These are phyloP conservation scores for Pleodorina starrii DNA, from an alignment of 139 green algal genomes.

Conservation along the genomic window DNA sequence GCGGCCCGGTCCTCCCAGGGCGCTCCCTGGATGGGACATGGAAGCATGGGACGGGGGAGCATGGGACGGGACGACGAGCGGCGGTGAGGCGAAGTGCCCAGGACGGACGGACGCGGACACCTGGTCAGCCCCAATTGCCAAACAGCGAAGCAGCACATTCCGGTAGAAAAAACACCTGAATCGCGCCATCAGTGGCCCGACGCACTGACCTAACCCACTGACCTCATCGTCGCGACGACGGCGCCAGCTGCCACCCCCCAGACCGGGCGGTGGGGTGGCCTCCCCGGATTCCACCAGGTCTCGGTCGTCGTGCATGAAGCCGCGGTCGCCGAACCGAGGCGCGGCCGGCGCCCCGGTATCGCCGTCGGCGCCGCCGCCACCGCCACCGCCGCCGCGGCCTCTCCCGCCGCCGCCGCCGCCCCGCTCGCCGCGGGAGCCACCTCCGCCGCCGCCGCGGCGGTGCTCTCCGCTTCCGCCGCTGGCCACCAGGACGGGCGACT, in stretches of 20 bases:
- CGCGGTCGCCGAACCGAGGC: conserved; percentile 10
- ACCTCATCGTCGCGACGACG: not conserved
- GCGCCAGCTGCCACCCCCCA: conserved; percentile 5
- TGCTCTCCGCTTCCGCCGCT: not conserved
- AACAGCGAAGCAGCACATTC: too few species aligned
- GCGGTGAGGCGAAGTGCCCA: too few species aligned
- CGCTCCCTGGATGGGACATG: too few species aligned
- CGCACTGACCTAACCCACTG: too few species aligned
- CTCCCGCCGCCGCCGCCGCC: not conserved
- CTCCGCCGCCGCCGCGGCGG: not conserved
- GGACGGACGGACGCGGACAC: too few species aligned
- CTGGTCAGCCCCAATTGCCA: too few species aligned
- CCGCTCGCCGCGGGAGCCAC: not conserved
- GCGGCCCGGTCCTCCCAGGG: not conserved
- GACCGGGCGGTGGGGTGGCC: not conserved
- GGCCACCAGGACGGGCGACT: not conserved
- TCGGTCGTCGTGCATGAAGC: conserved; percentile 42
- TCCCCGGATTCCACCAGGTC: not conserved
- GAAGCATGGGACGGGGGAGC: too few species aligned
- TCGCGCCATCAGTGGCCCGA: too few species aligned
- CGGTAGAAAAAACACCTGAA: too few species aligned
- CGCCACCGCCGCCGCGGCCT: not conserved
- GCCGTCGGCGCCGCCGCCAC: not conserved
- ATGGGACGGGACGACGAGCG: too few species aligned
- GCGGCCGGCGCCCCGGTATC: not conserved